Base-by-base conservation (phyloP, 192 early-diverging fungal species). In the Phycomyces nitens region DNA sequence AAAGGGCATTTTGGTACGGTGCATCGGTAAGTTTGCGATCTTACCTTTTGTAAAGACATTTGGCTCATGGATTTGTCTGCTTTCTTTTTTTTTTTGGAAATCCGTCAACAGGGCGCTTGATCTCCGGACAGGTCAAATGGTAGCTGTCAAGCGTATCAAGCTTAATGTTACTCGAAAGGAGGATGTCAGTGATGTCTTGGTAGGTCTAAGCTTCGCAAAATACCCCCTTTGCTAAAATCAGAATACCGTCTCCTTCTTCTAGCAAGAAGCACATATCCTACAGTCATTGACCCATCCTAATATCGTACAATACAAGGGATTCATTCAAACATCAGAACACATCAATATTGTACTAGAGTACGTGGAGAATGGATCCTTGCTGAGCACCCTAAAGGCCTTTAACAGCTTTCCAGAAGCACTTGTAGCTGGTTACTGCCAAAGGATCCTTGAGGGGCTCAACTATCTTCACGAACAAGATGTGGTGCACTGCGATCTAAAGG, bases 401-500 rank as follows among this genome's bases (percentile, higher is more conserved):
- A 65, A 60, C 18, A 76, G 75, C 23, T 94, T 99, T 57, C 89
- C 93, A 0, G 96, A 99, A 71, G 87, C 84, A 54, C 81, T 97
- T 12, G 90, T 96, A 1, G 80, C 91, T 11, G 80, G 86, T 0
- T 97, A 97, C 69, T 85, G 86, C 20, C 83, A 86, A 26, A 91
- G 94, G 71, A 93, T 99, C 21, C 79, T 97, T n/a, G 86, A 92
- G 57, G 97, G 97, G 0, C 80, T 99, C 5, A 76, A 84, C 4
- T 99, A 94, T 75, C 72, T 99, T 40, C 97, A 99, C 67, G 80
- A 84, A 7, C 85, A 92, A 61, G 86, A 92, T 64, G 88, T 92
- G 3, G 90, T 92, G 9, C 97, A 99, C 73, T 87, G 94, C 59
- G 97, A 99, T 70, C 73, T 99, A 22, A 99, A 99, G 74, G 94